phyloP scores from a whole-genome alignment of 1,284 basidiomycete species.

The Ganoderma resinaceum region DNA sequence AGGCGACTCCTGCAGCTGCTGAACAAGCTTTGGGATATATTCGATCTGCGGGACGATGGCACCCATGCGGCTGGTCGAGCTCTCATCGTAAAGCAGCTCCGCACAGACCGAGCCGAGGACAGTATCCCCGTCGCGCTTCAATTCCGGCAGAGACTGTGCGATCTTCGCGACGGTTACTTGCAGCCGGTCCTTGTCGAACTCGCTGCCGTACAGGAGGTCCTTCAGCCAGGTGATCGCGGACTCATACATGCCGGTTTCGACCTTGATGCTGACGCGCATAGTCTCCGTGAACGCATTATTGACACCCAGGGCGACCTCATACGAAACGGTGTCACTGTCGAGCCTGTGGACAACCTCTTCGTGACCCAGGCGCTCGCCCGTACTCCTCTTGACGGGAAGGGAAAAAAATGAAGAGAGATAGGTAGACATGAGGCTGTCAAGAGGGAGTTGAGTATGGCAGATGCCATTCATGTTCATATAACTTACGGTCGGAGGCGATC shows the following conservation, averaged over 20 bases:
- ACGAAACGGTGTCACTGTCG: slow-evolving; percentile 91
- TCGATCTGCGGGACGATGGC: slow-evolving; percentile 81
- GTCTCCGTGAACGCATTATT: slow-evolving; percentile 78
- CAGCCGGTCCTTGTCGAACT: slow-evolving; percentile 90
- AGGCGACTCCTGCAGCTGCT: slow-evolving; percentile 79
- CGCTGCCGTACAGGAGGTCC: slow-evolving; percentile 85
- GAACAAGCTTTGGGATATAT: slow-evolving; percentile 80
- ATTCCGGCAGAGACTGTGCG: slow-evolving; percentile 90
- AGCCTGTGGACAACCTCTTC: slow-evolving; percentile 93
- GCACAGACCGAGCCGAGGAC: slow-evolving; percentile 81
- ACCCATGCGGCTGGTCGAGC: slow-evolving; percentile 78
- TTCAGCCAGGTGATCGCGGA: slow-evolving; percentile 88
- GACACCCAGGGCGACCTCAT: slow-evolving; percentile 81
- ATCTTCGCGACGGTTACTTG: slow-evolving; percentile 90
- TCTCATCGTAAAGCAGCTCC: slow-evolving; percentile 73
- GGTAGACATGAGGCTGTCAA: slow-evolving; percentile 76
- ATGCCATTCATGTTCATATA: slow-evolving; percentile 1
- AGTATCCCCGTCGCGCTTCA: slow-evolving; percentile 89
- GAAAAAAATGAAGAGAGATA: slow-evolving; percentile 92
- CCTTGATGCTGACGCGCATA: slow-evolving; percentile 83
- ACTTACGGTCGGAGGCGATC: slow-evolving; percentile 75
- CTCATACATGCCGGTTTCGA: slow-evolving; percentile 84
- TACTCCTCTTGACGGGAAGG: slow-evolving; percentile 78
- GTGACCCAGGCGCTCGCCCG: slow-evolving; percentile 78
- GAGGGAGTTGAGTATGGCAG: slow-evolving; percentile 19